Evolutionary conservation across 2,329 filamentous ascomycete species (phyloP).

Genomic region (Aspergillus sp.): DNA sequence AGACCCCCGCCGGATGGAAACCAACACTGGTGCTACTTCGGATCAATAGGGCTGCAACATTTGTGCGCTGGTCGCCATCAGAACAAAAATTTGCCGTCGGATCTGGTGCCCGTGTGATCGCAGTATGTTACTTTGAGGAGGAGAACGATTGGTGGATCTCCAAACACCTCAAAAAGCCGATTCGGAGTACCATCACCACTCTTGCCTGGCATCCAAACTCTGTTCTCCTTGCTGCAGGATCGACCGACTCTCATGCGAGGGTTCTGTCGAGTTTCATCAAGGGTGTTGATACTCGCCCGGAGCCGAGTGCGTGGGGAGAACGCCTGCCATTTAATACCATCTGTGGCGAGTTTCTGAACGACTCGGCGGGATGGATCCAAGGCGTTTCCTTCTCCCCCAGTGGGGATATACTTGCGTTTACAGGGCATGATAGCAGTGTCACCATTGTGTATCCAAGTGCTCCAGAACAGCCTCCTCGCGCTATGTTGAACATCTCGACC

Average conservation of each 20-base stretch:
- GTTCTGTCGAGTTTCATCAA: slow-evolving; percentile 98
- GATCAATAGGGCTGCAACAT: slow-evolving; percentile 95
- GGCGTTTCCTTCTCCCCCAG: slow-evolving; percentile 89
- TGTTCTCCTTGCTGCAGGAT: slow-evolving; percentile 88
- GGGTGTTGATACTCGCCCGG: slow-evolving; percentile 81
- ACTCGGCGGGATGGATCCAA: slow-evolving; percentile 96
- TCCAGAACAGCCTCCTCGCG: slow-evolving; percentile 84
- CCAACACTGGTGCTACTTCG: slow-evolving; percentile 94
- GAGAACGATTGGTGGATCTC: slow-evolving; percentile 99
- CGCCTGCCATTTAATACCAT: slow-evolving; percentile 96
- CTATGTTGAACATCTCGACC: slow-evolving; percentile 86
- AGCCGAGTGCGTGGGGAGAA: slow-evolving; percentile 90
- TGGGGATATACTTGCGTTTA: slow-evolving; percentile 90
- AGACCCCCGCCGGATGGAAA: slow-evolving; percentile 88
- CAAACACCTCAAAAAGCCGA: slow-evolving; percentile 98
- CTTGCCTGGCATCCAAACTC: slow-evolving; percentile 98
- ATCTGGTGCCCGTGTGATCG: slow-evolving; percentile 91
- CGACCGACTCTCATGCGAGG: slow-evolving; percentile 93
- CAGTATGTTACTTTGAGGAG: slow-evolving; percentile 97
- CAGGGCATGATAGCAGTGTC: slow-evolving; percentile 92
- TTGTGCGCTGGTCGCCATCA: slow-evolving; percentile 93
- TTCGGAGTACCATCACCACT: slow-evolving; percentile 93
- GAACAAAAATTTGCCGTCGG: slow-evolving; percentile 98
- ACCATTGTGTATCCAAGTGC: slow-evolving; percentile 93
- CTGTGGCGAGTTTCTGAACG: slow-evolving; percentile 93